Evolutionary conservation across 805 yeast genomes (phyloP), one percentile per base, ranked within the genome.

Genomic region (Starmerella vitae): DNA sequence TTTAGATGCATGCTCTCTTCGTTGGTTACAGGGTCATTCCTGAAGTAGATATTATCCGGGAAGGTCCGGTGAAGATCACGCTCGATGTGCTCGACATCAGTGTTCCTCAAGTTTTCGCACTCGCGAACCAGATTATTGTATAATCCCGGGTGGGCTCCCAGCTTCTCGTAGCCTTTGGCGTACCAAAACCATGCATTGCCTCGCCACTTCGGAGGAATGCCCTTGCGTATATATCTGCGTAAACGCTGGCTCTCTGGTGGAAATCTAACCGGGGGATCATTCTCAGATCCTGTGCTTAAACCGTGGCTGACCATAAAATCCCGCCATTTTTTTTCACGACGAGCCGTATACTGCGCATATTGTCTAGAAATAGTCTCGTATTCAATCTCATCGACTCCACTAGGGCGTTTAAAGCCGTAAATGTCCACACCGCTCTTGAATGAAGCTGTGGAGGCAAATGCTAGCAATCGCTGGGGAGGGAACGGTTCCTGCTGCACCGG

Each of bases 171-270:
- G 2, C 97, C 98, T 20, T 76, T 76, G 7, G 94, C 93, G 58
- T 82, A 88, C 64, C 75, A 78, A 68, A 91, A 88, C 98, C 98
- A 88, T 0, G 96, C 95, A 48, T 73, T 72, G 1, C 98, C 98
- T 48, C 98, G 66, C 96, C 95, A 88, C 55, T 84, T 95, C 0
- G 94, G 86, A 0, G 98, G 97, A 9, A 88, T 77, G 10, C 98
- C 98, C 56, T 81, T 81, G 40, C 96, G 70, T 10, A 91, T 73
- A 52, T 82, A 77, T 42, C 93, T 70, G 53, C 80, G 78, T 46
- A 84, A 46, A 31, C 48, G 49, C 40, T 52, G 55, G 37, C 55
- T 49, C 21, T 48, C 49, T 0, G 62, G 53, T 1, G 63, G 63
- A 44, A 58, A 58, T 24, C 62, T 38, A 18, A 50, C 55, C 3